These are phyloP conservation scores for Rhizophagus clarus DNA, from an alignment of 192 early-diverging fungal genomes.

Conservation along the genomic window DNA sequence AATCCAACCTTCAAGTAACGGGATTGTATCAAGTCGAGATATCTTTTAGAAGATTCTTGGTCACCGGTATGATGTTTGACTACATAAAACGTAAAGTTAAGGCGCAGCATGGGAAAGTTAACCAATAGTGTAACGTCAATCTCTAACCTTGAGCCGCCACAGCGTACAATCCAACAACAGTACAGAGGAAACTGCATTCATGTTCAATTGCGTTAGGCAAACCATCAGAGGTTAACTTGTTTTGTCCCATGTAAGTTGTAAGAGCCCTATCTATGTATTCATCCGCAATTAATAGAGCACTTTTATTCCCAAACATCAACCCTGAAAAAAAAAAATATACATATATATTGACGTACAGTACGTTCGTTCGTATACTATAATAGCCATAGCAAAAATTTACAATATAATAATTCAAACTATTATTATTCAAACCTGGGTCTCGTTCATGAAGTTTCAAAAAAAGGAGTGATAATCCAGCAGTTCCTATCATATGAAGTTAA, in stretches of 20 bases:
- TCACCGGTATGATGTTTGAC: slow-evolving; percentile 22
- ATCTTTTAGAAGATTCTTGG: background rate
- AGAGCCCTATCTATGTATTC: slow-evolving; percentile 17
- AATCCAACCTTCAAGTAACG: background rate
- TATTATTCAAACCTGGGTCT: background rate
- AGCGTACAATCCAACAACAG: slow-evolving; percentile 14
- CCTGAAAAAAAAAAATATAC: slow-evolving; percentile 6
- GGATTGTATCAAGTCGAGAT: slow-evolving; percentile 6
- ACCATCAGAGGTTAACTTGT: background rate
- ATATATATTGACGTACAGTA: background rate
- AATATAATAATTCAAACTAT: background rate
- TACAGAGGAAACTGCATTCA: slow-evolving; percentile 16
- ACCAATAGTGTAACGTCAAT: too few relatives aligned
- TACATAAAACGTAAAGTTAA: background rate
- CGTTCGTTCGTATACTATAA: background rate
- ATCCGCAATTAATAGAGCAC: slow-evolving; percentile 10
- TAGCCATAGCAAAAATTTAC: background rate
- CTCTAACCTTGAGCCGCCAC: slow-evolving; percentile 14
- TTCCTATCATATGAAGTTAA: background rate
- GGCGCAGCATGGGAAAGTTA: background rate
- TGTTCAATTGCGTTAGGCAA: background rate
- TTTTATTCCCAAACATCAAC: background rate
- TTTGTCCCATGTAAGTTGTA: background rate
- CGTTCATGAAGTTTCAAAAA: slow-evolving; percentile 17
- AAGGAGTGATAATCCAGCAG: slow-evolving; percentile 12